Evolutionary conservation across 495 filamentous ascomycete genomes (phyloP).

Genomic region (Geoglossum glabrum): DNA sequence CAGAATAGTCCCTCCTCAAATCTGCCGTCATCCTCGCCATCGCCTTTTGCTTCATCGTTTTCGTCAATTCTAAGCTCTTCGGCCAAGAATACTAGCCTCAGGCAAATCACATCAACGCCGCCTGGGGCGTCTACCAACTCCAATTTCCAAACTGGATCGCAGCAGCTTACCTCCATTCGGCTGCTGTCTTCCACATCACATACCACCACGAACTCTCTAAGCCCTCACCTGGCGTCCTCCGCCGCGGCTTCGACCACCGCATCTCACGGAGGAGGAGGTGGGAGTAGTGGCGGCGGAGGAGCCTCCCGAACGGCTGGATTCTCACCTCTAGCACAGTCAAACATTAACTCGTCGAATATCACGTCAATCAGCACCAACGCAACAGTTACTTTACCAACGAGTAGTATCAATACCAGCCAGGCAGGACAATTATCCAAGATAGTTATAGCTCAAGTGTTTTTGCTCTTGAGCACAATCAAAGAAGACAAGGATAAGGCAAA

Average conservation of each 20-base stretch:
- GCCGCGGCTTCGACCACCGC: constrained; percentile 30
- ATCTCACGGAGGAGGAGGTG: constrained; percentile 31
- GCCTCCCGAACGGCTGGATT: constrained; percentile 37
- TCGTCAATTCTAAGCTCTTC: constrained; percentile 35
- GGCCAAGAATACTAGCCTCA: constrained; percentile 25
- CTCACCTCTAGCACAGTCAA: constrained; percentile 42
- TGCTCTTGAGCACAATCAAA: constrained; percentile 81
- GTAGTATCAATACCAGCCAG: constrained; percentile 7
- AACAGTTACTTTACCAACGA: background rate
- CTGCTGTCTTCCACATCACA: constrained; percentile 38
- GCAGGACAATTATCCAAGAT: constrained; percentile 46
- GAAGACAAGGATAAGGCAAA: constrained; percentile 77
- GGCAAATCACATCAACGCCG: constrained; percentile 29
- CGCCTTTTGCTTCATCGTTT: constrained; percentile 31
- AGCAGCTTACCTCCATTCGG: constrained; percentile 30
- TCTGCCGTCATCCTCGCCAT: constrained; percentile 20
- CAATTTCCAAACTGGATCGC: constrained; percentile 36
- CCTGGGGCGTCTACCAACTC: constrained; percentile 31
- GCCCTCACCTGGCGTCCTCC: constrained; percentile 40
- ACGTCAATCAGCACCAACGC: background rate
- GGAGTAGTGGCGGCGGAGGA: constrained; percentile 35
- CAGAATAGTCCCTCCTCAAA: constrained; percentile 23
- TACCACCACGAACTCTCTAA: constrained; percentile 39
- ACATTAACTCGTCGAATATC: constrained; percentile 21
- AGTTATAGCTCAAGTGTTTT: constrained; percentile 81